phyloP scores from a whole-genome alignment of 163 green algal genomes.

The Chlamydomonas reinhardtii region DNA sequence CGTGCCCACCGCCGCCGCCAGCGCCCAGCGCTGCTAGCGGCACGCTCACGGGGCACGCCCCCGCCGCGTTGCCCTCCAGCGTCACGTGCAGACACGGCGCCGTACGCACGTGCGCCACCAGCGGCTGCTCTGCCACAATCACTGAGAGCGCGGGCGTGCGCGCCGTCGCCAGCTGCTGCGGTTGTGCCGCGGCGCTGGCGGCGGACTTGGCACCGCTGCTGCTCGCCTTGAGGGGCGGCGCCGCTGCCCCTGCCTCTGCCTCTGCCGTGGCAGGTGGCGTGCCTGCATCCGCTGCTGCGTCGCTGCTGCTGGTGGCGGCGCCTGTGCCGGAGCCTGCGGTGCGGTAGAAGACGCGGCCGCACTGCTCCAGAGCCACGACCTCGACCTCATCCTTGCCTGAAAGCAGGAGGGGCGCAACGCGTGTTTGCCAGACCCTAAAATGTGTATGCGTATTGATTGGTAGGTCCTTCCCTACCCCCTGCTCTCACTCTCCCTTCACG shows the following conservation, averaged over 20 bases:
- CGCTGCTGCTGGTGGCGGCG: not conserved
- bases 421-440: no score
- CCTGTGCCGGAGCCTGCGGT: not conserved
- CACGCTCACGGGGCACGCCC: constrained; percentile 4
- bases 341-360: not conserved
- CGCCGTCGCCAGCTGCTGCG: not conserved
- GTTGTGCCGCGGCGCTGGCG: not conserved
- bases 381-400: not conserved
- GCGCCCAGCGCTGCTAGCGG: not conserved
- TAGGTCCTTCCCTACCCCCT: no score
- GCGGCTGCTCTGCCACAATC: not conserved
- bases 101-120: not conserved
- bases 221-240: no score
- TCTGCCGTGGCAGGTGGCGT: no score
- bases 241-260: no score
- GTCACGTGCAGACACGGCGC: not conserved
- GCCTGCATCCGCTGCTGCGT: not conserved
- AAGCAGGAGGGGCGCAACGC: no score
- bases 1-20: not conserved
- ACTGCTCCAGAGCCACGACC: not conserved
- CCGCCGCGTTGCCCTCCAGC: constrained; percentile 30
- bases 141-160: not conserved
- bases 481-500: no score
- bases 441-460: no score
- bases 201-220: no score